phyloP scores from a whole-genome alignment of 2,329 filamentous ascomycete species.

The Monosporascus sp. region DNA sequence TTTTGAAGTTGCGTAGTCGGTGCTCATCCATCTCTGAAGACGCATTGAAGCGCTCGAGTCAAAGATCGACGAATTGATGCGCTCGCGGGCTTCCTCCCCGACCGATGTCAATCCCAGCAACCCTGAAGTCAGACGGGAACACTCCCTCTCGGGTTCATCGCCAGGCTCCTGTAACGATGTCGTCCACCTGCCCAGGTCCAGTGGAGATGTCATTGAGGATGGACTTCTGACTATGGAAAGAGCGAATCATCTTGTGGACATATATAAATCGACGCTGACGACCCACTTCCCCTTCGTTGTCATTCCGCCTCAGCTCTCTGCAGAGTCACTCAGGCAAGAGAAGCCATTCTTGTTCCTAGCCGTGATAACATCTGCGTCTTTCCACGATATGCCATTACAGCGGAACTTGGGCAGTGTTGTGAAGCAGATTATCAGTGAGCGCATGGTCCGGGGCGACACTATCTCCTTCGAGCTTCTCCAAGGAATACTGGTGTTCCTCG shows the following conservation, averaged over 20 bases:
- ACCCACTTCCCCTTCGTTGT: constrained; percentile 6
- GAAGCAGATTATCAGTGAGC: background rate
- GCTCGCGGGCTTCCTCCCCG: background rate
- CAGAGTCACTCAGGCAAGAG: constrained; percentile 2
- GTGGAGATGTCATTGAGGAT: constrained; percentile 1
- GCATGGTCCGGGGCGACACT: background rate
- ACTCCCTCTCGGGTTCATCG: background rate
- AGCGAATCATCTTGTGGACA: background rate
- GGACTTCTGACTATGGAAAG: constrained; percentile 1
- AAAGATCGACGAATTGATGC: constrained; percentile 4
- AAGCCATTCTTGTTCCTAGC: constrained; percentile 5
- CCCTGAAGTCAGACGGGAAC: background rate
- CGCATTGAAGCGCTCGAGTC: constrained; percentile 4
- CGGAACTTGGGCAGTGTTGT: constrained; percentile 1
- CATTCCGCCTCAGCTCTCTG: background rate
- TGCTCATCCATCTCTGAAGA: background rate
- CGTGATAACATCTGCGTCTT: background rate
- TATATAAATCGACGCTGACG: constrained; percentile 2
- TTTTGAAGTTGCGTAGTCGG: background rate
- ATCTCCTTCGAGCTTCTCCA: constrained; percentile 4
- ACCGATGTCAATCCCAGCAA: background rate
- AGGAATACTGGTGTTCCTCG: constrained; percentile 5
- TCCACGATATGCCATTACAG: constrained; percentile 2
- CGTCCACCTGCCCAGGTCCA: background rate
- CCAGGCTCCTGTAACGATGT: background rate